These are phyloP conservation scores for Scutellaria minor DNA, from an alignment of 257 asterid genomes.

Conservation along the genomic window DNA sequence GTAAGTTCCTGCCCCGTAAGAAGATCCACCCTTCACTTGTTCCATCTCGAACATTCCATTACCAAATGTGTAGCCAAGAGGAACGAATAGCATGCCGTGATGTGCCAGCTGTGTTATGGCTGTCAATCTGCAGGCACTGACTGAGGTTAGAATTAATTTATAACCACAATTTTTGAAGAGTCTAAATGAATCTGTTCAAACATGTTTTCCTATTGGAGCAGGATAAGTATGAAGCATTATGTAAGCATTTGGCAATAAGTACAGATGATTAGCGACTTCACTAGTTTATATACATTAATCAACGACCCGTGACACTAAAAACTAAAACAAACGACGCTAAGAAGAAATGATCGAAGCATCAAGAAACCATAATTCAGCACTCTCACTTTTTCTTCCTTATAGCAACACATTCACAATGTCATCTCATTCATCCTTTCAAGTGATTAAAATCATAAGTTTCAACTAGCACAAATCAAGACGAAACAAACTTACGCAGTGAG, in stretches of 20 bases:
- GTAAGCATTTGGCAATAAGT: too few species aligned
- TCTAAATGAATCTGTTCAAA: not conserved
- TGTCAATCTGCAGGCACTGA: slow-evolving; percentile 58
- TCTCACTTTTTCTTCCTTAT: not conserved
- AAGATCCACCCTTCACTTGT: slow-evolving; percentile 83
- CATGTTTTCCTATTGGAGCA: not conserved
- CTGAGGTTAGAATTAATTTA: not conserved
- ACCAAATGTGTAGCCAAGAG: slow-evolving; percentile 83
- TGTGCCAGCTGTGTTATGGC: slow-evolving; percentile 86
- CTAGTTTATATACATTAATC: too few species aligned
- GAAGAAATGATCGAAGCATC: too few species aligned
- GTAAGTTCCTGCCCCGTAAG: slow-evolving; percentile 83
- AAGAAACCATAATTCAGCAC: too few species aligned
- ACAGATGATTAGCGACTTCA: too few species aligned
- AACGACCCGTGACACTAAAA: too few species aligned
- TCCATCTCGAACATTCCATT: slow-evolving; percentile 85
- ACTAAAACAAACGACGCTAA: too few species aligned
- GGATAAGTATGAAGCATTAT: too few species aligned
- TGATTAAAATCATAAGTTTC: not conserved
- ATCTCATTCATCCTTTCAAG: not conserved
- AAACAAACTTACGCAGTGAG: slow-evolving; percentile 75
- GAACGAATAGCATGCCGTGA: slow-evolving; percentile 87
- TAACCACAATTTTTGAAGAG: not conserved
- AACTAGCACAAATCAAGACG: not conserved
- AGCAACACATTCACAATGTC: not conserved